phyloP scores from a whole-genome alignment of 2,329 filamentous ascomycete genomes.

The Colletotrichum neosansevieriae region DNA sequence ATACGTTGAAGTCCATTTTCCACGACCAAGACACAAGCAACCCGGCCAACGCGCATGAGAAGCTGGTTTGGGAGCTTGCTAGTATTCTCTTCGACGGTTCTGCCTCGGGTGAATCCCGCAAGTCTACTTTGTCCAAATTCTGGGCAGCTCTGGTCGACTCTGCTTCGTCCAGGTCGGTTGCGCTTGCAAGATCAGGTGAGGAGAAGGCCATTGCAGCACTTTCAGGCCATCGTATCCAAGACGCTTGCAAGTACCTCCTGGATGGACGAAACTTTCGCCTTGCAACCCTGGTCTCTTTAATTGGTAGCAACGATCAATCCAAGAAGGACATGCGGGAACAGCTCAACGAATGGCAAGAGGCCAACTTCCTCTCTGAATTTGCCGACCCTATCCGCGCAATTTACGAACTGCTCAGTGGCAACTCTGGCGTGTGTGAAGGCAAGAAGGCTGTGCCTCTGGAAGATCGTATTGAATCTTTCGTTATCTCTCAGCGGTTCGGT shows the following conservation, averaged over 20 bases:
- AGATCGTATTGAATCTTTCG: slow-evolving; percentile 83
- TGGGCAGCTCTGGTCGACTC: slow-evolving; percentile 76
- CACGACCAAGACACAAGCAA: slow-evolving; percentile 56
- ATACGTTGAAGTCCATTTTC: slow-evolving; percentile 53
- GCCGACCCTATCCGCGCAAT: slow-evolving; percentile 84
- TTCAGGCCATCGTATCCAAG: slow-evolving; percentile 80
- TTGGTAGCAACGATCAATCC: slow-evolving; percentile 77
- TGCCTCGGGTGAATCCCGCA: slow-evolving; percentile 59
- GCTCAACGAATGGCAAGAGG: slow-evolving; percentile 84
- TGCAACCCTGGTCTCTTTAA: slow-evolving; percentile 85
- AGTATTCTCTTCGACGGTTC: slow-evolving; percentile 88
- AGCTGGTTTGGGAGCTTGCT: slow-evolving; percentile 85
- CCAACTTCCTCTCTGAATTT: slow-evolving; percentile 89
- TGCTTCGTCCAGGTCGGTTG: slow-evolving; percentile 65
- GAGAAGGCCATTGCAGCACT: slow-evolving; percentile 87
- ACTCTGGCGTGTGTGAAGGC: slow-evolving; percentile 86
- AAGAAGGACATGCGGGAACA: slow-evolving; percentile 84
- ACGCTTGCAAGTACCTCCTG: slow-evolving; percentile 85
- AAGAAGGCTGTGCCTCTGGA: slow-evolving; percentile 79
- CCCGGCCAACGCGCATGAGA: slow-evolving; percentile 71
- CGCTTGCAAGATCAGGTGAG: slow-evolving; percentile 74
- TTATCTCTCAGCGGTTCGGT: slow-evolving; percentile 84
- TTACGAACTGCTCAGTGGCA: slow-evolving; percentile 90
- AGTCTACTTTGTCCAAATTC: slow-evolving; percentile 75
- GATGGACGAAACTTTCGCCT: slow-evolving; percentile 84